Evolutionary conservation across 2,329 filamentous ascomycete genomes (phyloP), one percentile per base, ranked within the genome.

Genomic region (Talaromyces rugulosus): DNA sequence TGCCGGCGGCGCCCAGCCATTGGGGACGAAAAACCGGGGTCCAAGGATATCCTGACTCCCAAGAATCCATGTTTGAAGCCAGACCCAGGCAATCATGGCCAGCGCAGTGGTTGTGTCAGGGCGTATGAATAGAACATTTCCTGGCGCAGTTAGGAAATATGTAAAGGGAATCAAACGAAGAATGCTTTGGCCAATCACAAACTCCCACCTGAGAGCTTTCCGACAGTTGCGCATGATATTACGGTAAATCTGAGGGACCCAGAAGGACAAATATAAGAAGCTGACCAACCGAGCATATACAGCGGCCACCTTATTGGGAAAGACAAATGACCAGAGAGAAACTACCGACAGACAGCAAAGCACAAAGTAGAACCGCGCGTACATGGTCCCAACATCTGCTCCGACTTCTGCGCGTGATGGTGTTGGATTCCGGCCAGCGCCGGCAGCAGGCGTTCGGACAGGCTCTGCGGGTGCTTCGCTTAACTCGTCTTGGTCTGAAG

Each of bases 171-270:
- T 77, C 5, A 96, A 80, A 1, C 95, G 88, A 7, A 96, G 82
- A 5, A 89, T 69, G 55, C 90, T 95, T 74, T 96, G 91, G 2
- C 92, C 93, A 27, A 92, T 72, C 61, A 96, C 89, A 72, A 96
- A 99, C 63, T 90, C 89, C 92, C 93, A 97, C 3, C 88, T 85
- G n/a, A 98, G 82, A 0, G 94, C 93, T 69, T 90, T 91, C 47
- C 93, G 91, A 75, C 92, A 96, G 76, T 97, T 97, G 59, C 94
- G 90, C 76, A 91, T 87, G 59, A 90, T 82, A 74, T 99, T 99
- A 65, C 95, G 90, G 71, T 90, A 86, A 67, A 98, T 96, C 74
- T 99, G 95, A 0, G 95, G 94, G 0, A 88, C 73, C 94, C 94
- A 98, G 72, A 97, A 88, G 23, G 93, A 96, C 52, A 97, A 85